A percentile compares a stretch with the other conserved stretches of the same genome.
Conservation (phyloP, 352 stramenopile species). For the Nothophytophthora sp. region DNA sequence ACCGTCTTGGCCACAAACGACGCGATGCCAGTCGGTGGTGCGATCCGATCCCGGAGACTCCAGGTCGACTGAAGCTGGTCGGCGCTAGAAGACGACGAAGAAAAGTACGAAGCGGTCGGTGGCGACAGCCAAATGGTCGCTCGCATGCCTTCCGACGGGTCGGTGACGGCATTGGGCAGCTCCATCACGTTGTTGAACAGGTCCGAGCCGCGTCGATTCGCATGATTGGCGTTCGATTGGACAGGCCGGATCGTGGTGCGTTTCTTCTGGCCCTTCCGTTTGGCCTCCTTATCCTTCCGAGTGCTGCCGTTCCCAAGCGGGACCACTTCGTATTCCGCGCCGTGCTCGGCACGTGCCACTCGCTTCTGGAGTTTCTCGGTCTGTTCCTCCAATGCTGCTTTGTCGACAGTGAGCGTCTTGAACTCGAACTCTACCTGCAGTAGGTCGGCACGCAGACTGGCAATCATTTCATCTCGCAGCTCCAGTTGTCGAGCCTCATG, state of each 20-base stretch:
- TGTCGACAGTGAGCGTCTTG: conserved; percentile 51
- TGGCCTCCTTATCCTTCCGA: conserved; percentile 22
- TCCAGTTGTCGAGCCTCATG: conserved; percentile 34
- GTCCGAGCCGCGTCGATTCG: conserved; percentile 20
- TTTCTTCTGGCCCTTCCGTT: conserved; percentile 36
- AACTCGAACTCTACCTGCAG: conserved; percentile 72
- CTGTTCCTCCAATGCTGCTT: conserved; percentile 33
- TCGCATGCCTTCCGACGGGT: conserved; percentile 17
- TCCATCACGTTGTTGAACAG: conserved; percentile 65
- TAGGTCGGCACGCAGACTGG: conserved; percentile 54
- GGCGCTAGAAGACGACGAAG: conserved; percentile 10
- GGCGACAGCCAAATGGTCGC: conserved; percentile 21
- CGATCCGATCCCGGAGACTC: conserved; percentile 20
- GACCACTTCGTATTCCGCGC: conserved; percentile 44
- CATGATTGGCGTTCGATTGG: conserved; percentile 20
- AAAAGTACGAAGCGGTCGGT: conserved; percentile 11
- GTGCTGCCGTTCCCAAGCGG: conserved; percentile 30
- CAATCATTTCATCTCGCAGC: conserved; percentile 51
- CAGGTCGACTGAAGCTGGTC: background rate
- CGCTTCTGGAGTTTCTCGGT: conserved; percentile 34
- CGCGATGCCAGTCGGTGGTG: conserved; percentile 28
- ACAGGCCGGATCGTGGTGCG: conserved; percentile 38
- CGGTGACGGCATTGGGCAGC: conserved; percentile 49
- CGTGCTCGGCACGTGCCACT: conserved; percentile 10
- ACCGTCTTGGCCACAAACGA: conserved; percentile 59